Evolutionary conservation across 2,329 filamentous ascomycete species (phyloP).

Genomic region (Coleophoma cylindrospora): DNA sequence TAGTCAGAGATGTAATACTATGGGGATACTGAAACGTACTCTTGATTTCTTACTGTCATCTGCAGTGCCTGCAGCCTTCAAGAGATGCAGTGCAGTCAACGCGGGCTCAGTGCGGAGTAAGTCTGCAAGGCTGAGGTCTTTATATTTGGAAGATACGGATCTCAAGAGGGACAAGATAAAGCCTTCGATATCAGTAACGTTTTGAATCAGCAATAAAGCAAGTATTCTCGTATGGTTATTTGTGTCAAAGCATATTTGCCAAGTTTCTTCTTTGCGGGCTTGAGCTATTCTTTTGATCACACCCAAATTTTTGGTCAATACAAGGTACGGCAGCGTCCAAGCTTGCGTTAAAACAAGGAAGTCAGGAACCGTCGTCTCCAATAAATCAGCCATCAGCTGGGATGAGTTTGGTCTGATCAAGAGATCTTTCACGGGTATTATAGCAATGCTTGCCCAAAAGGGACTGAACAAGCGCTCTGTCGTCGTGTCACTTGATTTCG

Average conservation of each 20-base stretch:
- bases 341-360: constrained; percentile 73
- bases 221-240: constrained; percentile 53
- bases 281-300: constrained; percentile 77
- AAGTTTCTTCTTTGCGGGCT: constrained; percentile 63
- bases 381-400: constrained; percentile 72
- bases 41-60: constrained; percentile 48
- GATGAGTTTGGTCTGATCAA: constrained; percentile 75
- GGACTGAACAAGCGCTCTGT: constrained; percentile 71
- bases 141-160: constrained; percentile 66
- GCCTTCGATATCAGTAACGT: constrained; percentile 51
- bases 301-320: constrained; percentile 71
- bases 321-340: constrained; percentile 80
- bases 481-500: constrained; percentile 56
- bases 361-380: constrained; percentile 69
- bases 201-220: constrained; percentile 54
- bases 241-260: constrained; percentile 47
- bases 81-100: constrained; percentile 70
- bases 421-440: constrained; percentile 78
- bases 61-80: constrained; percentile 73
- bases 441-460: constrained; percentile 83
- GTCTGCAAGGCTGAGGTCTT: constrained; percentile 58
- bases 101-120: constrained; percentile 73
- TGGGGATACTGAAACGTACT: constrained; percentile 37
- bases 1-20: too few relatives aligned
- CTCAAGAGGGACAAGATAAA: constrained; percentile 65